Evolutionary conservation across 768 basidiomycete species (phyloP).

Genomic region (Suillus sp.): DNA sequence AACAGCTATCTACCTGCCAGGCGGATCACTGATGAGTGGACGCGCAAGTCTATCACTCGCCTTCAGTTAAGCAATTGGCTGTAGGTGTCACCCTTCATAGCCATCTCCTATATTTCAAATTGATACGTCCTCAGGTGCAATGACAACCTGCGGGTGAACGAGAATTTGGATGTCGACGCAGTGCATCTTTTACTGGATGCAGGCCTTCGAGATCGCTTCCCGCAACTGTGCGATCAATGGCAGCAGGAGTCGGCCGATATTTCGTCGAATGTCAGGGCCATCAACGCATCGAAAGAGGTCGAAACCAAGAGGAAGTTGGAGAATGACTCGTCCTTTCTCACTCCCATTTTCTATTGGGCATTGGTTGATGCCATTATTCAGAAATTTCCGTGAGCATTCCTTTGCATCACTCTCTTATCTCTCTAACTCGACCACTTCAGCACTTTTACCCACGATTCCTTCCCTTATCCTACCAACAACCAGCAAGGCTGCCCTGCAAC

Average conservation of each 20-base stretch:
- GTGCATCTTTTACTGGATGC: slow-evolving; percentile 28
- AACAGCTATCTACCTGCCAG: slow-evolving; percentile 25
- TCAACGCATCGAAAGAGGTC: not conserved
- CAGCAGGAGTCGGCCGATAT: slow-evolving; percentile 16
- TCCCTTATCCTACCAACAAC: slow-evolving; percentile 4
- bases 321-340: slow-evolving; percentile 12
- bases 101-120: not conserved
- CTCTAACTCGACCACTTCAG: not conserved
- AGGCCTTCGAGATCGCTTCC: slow-evolving; percentile 35
- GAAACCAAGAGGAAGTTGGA: slow-evolving; percentile 1
- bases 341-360: slow-evolving; percentile 14
- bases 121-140: slow-evolving; percentile 18
- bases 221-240: slow-evolving; percentile 26
- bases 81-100: slow-evolving; percentile 19
- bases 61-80: slow-evolving; percentile 22
- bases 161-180: slow-evolving; percentile 26
- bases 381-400: slow-evolving; percentile 20
- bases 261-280: not conserved
- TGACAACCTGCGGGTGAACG: slow-evolving; percentile 27
- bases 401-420: not conserved
- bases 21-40: slow-evolving; percentile 7
- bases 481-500: not conserved
- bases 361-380: slow-evolving; percentile 31
- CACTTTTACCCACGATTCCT: slow-evolving; percentile 22
- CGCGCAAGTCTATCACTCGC: not conserved